These are phyloP conservation scores for Colletotrichum chrysophilum DNA, from an alignment of 2,329 filamentous ascomycete species.

Conservation along the genomic window DNA sequence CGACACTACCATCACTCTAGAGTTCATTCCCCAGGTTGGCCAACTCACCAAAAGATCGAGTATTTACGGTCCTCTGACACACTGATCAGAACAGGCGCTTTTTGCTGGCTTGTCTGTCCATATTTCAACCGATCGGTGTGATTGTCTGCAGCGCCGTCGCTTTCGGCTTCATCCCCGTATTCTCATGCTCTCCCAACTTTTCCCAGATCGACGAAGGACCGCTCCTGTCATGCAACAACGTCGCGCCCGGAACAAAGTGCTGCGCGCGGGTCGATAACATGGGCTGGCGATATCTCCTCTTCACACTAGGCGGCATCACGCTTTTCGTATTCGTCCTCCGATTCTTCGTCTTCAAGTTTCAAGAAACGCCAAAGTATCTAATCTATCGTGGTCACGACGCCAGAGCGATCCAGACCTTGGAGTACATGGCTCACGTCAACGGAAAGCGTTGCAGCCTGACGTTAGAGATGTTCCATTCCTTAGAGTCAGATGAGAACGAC, in stretches of 20 bases:
- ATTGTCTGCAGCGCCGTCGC: constrained; percentile 55
- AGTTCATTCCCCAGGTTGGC: constrained; percentile 54
- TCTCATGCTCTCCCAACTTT: constrained; percentile 57
- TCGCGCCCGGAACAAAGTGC: constrained; percentile 28
- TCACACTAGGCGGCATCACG: constrained; percentile 58
- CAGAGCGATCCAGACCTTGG: constrained; percentile 57
- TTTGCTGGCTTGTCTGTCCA: constrained; percentile 54
- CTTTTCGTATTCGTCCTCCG: constrained; percentile 60
- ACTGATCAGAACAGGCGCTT: constrained; percentile 46
- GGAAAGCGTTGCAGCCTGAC: constrained; percentile 25
- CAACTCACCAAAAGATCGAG: fast-evolving
- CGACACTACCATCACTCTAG: constrained; percentile 59
- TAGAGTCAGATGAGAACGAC: constrained; percentile 25
- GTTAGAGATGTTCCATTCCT: not conserved
- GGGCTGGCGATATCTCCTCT: constrained; percentile 65
- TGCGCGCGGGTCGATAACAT: constrained; percentile 50
- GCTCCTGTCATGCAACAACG: constrained; percentile 48
- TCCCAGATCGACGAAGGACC: constrained; percentile 39
- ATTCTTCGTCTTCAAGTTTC: constrained; percentile 61
- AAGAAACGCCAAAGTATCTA: constrained; percentile 62
- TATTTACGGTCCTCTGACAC: not conserved
- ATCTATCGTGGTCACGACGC: constrained; percentile 59
- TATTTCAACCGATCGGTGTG: constrained; percentile 62
- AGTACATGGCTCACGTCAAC: constrained; percentile 60
- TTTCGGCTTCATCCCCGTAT: constrained; percentile 57